phyloP scores from a whole-genome alignment of 768 basidiomycete species.

The Fibroporia radiculosa region DNA sequence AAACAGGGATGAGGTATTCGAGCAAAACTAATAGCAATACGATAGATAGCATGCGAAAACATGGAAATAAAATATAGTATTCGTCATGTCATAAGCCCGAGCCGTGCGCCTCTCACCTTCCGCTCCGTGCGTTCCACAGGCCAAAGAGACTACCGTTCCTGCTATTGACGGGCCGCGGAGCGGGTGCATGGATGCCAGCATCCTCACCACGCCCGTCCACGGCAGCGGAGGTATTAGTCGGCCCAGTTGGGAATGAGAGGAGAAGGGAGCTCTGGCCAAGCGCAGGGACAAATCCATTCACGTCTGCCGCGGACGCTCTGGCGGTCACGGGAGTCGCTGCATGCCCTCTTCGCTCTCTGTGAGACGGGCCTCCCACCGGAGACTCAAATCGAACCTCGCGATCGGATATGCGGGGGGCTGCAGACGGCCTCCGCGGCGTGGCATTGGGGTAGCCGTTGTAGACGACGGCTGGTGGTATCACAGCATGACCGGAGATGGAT shows the following conservation, averaged over 20 bases:
- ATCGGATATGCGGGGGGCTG: constrained; percentile 2
- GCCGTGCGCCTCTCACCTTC: too few relatives aligned
- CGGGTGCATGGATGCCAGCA: constrained; percentile 12
- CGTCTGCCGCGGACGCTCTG: neutral
- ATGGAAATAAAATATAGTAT: too few relatives aligned
- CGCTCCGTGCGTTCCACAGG: constrained; percentile 3
- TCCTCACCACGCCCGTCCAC: constrained; percentile 12
- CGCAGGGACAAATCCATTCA: neutral
- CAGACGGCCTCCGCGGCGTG: constrained; percentile 5
- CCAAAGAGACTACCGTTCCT: constrained; percentile 9
- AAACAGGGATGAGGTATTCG: too few relatives aligned
- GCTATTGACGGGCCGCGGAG: constrained; percentile 13
- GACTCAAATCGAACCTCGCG: constrained; percentile 1
- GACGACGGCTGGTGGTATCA: neutral
- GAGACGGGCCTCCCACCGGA: neutral
- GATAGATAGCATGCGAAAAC: too few relatives aligned
- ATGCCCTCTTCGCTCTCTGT: constrained; percentile 8
- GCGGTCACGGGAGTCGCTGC: neutral
- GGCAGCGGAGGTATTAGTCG: constrained; percentile 11
- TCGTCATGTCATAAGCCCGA: too few relatives aligned
- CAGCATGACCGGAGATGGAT: neutral
- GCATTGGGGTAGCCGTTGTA: neutral
- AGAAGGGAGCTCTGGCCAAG: constrained; percentile 6
- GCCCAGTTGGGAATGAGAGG: constrained; percentile 8
- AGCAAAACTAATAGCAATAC: too few relatives aligned